Evolutionary conservation across 2,329 filamentous ascomycete genomes (phyloP).

Genomic region (Apiospora marii): DNA sequence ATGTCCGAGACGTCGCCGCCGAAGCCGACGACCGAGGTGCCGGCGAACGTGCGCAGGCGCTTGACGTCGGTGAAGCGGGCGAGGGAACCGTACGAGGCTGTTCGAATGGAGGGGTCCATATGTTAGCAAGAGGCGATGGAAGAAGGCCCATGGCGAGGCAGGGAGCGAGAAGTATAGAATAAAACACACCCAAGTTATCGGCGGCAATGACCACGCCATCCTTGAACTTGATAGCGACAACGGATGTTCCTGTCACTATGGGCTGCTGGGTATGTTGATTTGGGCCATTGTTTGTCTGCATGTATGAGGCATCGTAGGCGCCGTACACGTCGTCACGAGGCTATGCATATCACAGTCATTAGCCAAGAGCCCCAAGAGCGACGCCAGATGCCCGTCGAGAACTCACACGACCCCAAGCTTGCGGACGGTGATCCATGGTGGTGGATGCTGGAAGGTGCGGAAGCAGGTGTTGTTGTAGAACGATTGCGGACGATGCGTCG

Average conservation of each 20-base stretch:
- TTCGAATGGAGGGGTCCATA: neutral
- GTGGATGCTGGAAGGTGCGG: slow-evolving; percentile 29
- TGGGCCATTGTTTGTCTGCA: slow-evolving; percentile 70
- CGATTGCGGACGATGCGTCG: neutral
- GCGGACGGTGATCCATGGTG: slow-evolving; percentile 75
- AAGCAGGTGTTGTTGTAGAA: neutral
- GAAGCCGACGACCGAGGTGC: slow-evolving; percentile 86
- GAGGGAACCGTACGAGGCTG: slow-evolving; percentile 96
- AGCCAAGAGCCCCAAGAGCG: neutral
- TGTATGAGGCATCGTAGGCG: slow-evolving; percentile 86
- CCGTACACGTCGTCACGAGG: slow-evolving; percentile 98
- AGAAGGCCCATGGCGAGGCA: slow-evolving; percentile 18
- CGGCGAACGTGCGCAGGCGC: slow-evolving; percentile 88
- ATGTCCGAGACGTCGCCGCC: slow-evolving; percentile 98
- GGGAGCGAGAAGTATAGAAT: slow-evolving; percentile 20
- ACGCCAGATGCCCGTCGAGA: slow-evolving; percentile 24
- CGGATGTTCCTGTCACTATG: slow-evolving; percentile 95
- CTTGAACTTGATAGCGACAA: slow-evolving; percentile 94
- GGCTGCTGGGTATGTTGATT: slow-evolving; percentile 90
- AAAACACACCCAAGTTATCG: slow-evolving; percentile 84
- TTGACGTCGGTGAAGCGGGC: slow-evolving; percentile 97
- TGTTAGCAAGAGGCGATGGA: slow-evolving; percentile 2
- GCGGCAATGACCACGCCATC: slow-evolving; percentile 96
- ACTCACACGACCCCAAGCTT: slow-evolving; percentile 76
- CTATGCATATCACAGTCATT: slow-evolving; percentile 53